Evolutionary conservation across 805 yeast genomes (phyloP).

Genomic region (Sugiyamaella floridensis): DNA sequence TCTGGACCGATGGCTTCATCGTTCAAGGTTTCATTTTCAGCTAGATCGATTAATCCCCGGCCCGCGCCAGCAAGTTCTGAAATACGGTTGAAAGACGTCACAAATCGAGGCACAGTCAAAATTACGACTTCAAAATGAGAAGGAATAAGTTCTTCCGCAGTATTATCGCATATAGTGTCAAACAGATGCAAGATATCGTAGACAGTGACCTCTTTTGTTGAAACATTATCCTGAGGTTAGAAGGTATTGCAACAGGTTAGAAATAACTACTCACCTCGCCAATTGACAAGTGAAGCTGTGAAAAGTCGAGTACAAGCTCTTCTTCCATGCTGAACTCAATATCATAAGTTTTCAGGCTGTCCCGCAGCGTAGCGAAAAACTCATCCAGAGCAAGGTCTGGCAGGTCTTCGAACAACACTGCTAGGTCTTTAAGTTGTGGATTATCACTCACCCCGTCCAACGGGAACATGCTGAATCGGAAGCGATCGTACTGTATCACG

Average conservation of each 20-base stretch:
- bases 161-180: neutral
- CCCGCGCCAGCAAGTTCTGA: constrained; percentile 1
- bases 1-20: neutral
- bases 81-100: neutral
- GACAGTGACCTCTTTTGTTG: neutral
- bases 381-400: constrained; percentile 15
- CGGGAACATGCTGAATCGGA: neutral
- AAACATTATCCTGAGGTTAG: neutral
- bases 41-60: neutral
- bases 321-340: constrained; percentile 9
- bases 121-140: neutral
- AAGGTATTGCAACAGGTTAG: neutral
- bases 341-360: constrained; percentile 9
- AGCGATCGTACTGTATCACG: neutral
- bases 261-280: constrained; percentile 18
- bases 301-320: constrained; percentile 20
- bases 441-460: neutral
- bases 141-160: neutral
- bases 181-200: neutral
- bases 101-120: neutral
- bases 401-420: neutral
- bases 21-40: neutral
- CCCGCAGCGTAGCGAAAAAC: constrained; percentile 11
- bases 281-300: constrained; percentile 19
- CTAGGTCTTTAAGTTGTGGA: neutral